Evolutionary conservation across 129 eudicot genomes (phyloP).

Genomic region (Helianthus tuberosus): DNA sequence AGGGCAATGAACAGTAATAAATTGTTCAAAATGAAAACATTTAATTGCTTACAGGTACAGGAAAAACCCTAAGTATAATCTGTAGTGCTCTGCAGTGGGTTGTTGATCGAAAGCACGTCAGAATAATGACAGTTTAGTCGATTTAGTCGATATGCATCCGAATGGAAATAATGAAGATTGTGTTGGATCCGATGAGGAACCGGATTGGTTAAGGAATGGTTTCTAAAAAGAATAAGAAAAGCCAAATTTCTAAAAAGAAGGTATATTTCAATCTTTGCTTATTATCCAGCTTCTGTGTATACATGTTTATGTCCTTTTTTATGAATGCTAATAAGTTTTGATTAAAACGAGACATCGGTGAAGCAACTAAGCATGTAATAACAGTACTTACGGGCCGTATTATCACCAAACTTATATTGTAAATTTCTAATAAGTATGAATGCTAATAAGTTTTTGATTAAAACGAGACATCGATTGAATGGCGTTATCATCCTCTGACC

Average conservation of each 20-base stretch:
- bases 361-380: too few relatives aligned
- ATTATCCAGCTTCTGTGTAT: too few relatives aligned
- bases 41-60: conserved; percentile 63
- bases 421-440: too few relatives aligned
- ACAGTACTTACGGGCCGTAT: too few relatives aligned
- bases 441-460: too few relatives aligned
- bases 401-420: too few relatives aligned
- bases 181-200: conserved; percentile 65
- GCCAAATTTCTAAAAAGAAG: conserved; percentile 39
- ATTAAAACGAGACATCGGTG: too few relatives aligned
- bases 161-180: conserved; percentile 30
- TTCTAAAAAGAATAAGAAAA: conserved; percentile 39
- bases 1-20: neutral
- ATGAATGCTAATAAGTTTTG: too few relatives aligned
- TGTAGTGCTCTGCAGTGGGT: conserved; percentile 98
- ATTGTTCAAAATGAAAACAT: neutral
- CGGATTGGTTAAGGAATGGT: conserved; percentile 74
- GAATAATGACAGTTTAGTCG: conserved; percentile 1
- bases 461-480: too few relatives aligned
- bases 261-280: neutral
- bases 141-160: conserved; percentile 17
- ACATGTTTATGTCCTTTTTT: too few relatives aligned
- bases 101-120: conserved; percentile 47
- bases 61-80: conserved; percentile 91
- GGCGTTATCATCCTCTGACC: too few relatives aligned